phyloP scores from a whole-genome alignment of 768 basidiomycete genomes.

The Trichaptum fuscoviolaceum region DNA sequence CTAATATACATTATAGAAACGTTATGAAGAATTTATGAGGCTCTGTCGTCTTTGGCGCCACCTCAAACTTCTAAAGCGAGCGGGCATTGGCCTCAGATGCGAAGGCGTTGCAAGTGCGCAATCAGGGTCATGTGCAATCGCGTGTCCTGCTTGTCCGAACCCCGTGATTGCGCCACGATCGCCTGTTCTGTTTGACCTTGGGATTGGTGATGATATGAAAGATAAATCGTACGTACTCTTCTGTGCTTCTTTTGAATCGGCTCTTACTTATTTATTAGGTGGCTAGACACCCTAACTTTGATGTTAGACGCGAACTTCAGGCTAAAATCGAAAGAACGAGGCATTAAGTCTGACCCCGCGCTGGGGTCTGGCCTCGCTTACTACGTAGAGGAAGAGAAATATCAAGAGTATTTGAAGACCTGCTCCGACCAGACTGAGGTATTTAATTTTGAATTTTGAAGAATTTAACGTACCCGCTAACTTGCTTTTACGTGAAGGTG shows the following conservation, averaged over 20 bases:
- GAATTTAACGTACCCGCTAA: background rate
- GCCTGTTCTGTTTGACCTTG: constrained; percentile 10
- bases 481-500: background rate
- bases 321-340: constrained; percentile 23
- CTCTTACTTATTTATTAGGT: constrained; percentile 15
- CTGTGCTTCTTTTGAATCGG: background rate
- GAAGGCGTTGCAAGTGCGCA: constrained; percentile 8
- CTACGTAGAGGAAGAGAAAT: constrained; percentile 21
- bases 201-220: background rate
- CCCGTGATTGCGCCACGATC: constrained; percentile 21
- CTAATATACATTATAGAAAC: constrained; percentile 10
- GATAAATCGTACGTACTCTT: background rate
- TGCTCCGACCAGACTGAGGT: constrained; percentile 14
- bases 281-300: constrained; percentile 23
- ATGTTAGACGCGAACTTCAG: constrained; percentile 30
- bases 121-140: constrained; percentile 17
- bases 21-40: constrained; percentile 18
- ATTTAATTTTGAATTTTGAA: background rate
- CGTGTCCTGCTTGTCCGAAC: constrained; percentile 24
- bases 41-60: constrained; percentile 20
- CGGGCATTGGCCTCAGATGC: constrained; percentile 17
- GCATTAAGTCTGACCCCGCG: constrained; percentile 21
- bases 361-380: constrained; percentile 24
- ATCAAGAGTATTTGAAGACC: constrained; percentile 14
- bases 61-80: constrained; percentile 20